Evolutionary conservation across 345 rosid genomes (phyloP).

Genomic region (Ailanthus altissimus): DNA sequence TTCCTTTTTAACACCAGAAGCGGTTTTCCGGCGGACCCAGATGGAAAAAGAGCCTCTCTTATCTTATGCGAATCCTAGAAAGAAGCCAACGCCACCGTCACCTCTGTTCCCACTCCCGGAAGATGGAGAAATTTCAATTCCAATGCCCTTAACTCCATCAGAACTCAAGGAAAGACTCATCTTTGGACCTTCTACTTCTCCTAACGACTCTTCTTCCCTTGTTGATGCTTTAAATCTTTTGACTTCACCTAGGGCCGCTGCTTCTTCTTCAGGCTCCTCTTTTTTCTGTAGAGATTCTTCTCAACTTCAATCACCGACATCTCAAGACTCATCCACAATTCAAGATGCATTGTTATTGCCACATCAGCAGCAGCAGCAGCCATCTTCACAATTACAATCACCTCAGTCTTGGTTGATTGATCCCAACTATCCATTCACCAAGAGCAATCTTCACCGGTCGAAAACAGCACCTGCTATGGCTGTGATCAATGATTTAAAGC

Average conservation of each 20-base stretch:
- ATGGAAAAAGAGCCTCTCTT: constrained; percentile 70
- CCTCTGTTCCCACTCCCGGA: constrained; percentile 71
- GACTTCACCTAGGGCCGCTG: constrained; percentile 31
- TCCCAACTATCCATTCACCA: constrained; percentile 31
- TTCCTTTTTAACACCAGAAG: not conserved
- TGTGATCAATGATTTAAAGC: constrained; percentile 49
- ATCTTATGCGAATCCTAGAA: constrained; percentile 46
- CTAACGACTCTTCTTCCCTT: constrained; percentile 40
- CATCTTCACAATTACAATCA: constrained; percentile 13
- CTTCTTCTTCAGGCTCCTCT: constrained; percentile 23
- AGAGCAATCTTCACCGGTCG: constrained; percentile 59
- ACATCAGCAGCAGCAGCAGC: constrained; percentile 28
- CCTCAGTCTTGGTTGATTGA: constrained; percentile 40
- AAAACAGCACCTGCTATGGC: constrained; percentile 89
- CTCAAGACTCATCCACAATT: not conserved
- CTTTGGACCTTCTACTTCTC: constrained; percentile 58
- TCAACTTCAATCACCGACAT: not conserved
- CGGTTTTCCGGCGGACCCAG: constrained; percentile 28
- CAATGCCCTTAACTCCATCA: constrained; percentile 65
- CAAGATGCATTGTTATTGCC: constrained; percentile 30
- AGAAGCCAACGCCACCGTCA: constrained; percentile 30
- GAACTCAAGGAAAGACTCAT: constrained; percentile 68
- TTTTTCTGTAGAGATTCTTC: constrained; percentile 20
- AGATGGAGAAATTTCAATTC: constrained; percentile 56
- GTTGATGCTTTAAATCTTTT: constrained; percentile 55